Percentiles rank a stretch among this genome's conserved stretches.
Evolutionary conservation across 352 stramenopile species (phyloP).

Genomic region (Elongisporangium undulatum): DNA sequence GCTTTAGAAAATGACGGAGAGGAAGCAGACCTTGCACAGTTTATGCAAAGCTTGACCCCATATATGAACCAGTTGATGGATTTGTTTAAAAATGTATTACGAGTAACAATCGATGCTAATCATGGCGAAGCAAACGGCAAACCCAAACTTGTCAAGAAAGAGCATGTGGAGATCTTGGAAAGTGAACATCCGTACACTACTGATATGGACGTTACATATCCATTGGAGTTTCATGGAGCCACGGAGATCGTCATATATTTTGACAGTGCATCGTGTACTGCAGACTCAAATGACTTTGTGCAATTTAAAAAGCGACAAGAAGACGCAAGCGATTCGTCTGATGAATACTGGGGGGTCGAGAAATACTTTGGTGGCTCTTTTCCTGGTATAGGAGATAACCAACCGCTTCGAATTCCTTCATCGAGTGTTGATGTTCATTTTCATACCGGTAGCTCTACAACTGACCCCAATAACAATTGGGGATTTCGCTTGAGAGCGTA

Average conservation of each 20-base stretch:
- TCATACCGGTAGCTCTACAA: conserved; percentile 45
- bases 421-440: conserved; percentile 68
- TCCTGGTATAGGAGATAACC: conserved; percentile 48
- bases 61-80: conserved; percentile 20
- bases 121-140: conserved; percentile 20
- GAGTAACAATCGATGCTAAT: conserved; percentile 8
- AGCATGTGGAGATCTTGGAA: conserved; percentile 74
- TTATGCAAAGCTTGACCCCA: conserved; percentile 29
- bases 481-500: conserved; percentile 79
- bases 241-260: conserved; percentile 78
- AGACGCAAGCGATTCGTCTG: conserved; percentile 6
- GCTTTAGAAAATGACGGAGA: conserved; percentile 35
- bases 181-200: conserved; percentile 67
- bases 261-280: conserved; percentile 67
- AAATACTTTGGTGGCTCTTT: conserved; percentile 75
- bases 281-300: conserved; percentile 74
- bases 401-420: conserved; percentile 61
- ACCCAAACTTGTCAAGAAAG: conserved; percentile 47
- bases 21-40: conserved; percentile 32
- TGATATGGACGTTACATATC: conserved; percentile 60
- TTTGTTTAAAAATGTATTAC: conserved; percentile 22
- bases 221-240: conserved; percentile 60
- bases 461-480: conserved; percentile 48
- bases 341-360: conserved; percentile 58
- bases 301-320: conserved; percentile 57